Base-by-base conservation (phyloP, 768 basidiomycete species). In the Krasilnikovozyma curviuscula region DNA sequence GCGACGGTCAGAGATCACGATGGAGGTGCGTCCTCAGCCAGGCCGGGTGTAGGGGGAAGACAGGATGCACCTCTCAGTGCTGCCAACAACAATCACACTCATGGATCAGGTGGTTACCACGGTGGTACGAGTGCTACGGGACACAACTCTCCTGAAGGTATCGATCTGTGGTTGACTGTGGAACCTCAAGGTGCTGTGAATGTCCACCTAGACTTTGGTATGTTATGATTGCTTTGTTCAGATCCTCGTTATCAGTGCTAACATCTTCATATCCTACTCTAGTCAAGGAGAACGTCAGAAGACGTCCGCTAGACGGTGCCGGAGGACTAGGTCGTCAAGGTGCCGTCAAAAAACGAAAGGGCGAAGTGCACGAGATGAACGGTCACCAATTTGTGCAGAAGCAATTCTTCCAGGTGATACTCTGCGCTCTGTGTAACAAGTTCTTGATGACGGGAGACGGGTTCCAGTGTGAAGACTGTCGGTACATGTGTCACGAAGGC, bases 401-500 rank as follows among this genome's bases (percentile, higher is more conserved):
- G 39, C 93, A 97, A 66, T 98, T 98, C 70, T 97, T 93, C 65
- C 89, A 95, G 63, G 77, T 97, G 61, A 93, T 98, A 73, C 73
- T 95, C 44, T 98, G 93, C 63, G 93, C 93, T 3, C 85, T 93
- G 66, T 98, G 93, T 69, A 79, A 76, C 67, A 91, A 97, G 59
- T 97, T 98, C 69, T 71, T 98, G 49, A 81, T 95, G 63, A 95
- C 97, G 54, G 91, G 86, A 2, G 71, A 81, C 51, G 93, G 93
- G n/a, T 93, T 88, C 66, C 91, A 95, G 67, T 98, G 93, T 70
- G 93, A 97, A 61, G 93, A 98, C 63, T 98, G 93, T 65, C 79
- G 86, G 54, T 98, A 97, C 65, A 86, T 85, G 3, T 98, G 93
- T 66, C 93, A 98, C 72, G 91, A 89, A 71, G 91, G 91, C 62